phyloP scores from a whole-genome alignment of 257 asterid species.

The Paraleonurus japonicus region DNA sequence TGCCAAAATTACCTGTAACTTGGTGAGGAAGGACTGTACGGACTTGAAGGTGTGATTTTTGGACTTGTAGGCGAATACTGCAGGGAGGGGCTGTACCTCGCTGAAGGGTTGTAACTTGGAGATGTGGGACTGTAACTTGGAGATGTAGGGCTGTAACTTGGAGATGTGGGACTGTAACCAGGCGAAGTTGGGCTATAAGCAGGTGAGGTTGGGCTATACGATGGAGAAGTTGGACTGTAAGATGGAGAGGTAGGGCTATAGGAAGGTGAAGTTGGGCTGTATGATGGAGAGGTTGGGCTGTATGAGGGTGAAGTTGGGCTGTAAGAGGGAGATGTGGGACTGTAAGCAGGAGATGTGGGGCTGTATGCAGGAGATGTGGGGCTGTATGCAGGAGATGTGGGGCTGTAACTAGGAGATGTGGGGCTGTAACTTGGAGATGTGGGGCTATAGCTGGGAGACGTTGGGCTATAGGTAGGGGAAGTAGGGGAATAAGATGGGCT shows the following conservation, averaged over 20 bases:
- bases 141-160: conserved; percentile 84
- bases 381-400: conserved; percentile 80
- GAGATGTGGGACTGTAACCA: conserved; percentile 88
- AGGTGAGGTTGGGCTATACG: conserved; percentile 85
- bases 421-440: conserved; percentile 93
- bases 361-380: conserved; percentile 89
- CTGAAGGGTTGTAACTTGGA: conserved; percentile 80
- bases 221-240: conserved; percentile 73
- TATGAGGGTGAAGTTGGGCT: conserved; percentile 84
- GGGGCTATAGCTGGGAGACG: conserved; percentile 75
- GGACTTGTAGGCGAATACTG: conserved; percentile 97
- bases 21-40: conserved; percentile 96
- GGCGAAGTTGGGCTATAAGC: conserved; percentile 91
- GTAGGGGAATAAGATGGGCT: conserved; percentile 92
- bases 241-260: conserved; percentile 89
- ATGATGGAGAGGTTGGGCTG: conserved; percentile 86
- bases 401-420: conserved; percentile 83
- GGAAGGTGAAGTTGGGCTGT: conserved; percentile 86
- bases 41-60: conserved; percentile 83
- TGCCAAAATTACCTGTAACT: conserved; percentile 70
- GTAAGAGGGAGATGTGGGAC: conserved; percentile 79
- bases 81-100: conserved; percentile 89
- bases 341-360: conserved; percentile 80
- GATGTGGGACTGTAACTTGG: conserved; percentile 81
- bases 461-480: conserved; percentile 73